phyloP scores from a whole-genome alignment of 2,329 filamentous ascomycete genomes.

The Claviceps lovelessii region DNA sequence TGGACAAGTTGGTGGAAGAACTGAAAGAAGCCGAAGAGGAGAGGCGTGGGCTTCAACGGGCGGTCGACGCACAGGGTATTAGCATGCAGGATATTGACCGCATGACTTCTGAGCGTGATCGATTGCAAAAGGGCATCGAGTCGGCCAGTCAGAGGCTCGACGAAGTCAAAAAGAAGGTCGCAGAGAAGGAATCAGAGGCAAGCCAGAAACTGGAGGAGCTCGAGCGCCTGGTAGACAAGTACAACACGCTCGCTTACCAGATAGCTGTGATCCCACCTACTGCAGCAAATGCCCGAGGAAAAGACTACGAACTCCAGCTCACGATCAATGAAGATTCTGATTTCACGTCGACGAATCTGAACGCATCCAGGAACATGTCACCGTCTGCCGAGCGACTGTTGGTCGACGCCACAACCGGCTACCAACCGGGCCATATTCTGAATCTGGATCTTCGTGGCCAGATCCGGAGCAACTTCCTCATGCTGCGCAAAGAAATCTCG shows the following conservation, averaged over 20 bases:
- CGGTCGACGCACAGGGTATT: slow-evolving; percentile 85
- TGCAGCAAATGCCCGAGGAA: slow-evolving; percentile 71
- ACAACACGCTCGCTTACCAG: slow-evolving; percentile 90
- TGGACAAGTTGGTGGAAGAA: slow-evolving; percentile 63
- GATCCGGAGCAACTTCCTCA: slow-evolving; percentile 64
- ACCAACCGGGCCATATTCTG: slow-evolving; percentile 76
- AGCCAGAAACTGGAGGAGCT: slow-evolving; percentile 77
- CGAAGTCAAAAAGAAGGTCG: slow-evolving; percentile 68
- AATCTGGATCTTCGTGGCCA: slow-evolving; percentile 77
- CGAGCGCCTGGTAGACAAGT: slow-evolving; percentile 77
- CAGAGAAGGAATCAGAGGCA: slow-evolving; percentile 79
- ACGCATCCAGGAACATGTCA: slow-evolving; percentile 22
- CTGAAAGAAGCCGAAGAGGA: slow-evolving; percentile 72
- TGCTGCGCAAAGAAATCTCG: slow-evolving; percentile 79
- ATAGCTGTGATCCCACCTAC: slow-evolving; percentile 78
- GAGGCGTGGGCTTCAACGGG: slow-evolving; percentile 61
- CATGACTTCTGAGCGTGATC: slow-evolving; percentile 90
- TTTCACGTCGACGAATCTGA: slow-evolving; percentile 52
- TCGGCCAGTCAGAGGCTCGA: slow-evolving; percentile 62
- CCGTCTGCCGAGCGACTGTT: slow-evolving; percentile 58
- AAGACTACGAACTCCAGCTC: slow-evolving; percentile 72
- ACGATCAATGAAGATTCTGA: slow-evolving; percentile 66
- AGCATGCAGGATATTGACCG: slow-evolving; percentile 98
- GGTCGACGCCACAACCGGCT: slow-evolving; percentile 68
- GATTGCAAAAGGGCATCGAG: slow-evolving; percentile 79